Conservation (phyloP, 257 asterid genomes). For the Solanum chilense region DNA sequence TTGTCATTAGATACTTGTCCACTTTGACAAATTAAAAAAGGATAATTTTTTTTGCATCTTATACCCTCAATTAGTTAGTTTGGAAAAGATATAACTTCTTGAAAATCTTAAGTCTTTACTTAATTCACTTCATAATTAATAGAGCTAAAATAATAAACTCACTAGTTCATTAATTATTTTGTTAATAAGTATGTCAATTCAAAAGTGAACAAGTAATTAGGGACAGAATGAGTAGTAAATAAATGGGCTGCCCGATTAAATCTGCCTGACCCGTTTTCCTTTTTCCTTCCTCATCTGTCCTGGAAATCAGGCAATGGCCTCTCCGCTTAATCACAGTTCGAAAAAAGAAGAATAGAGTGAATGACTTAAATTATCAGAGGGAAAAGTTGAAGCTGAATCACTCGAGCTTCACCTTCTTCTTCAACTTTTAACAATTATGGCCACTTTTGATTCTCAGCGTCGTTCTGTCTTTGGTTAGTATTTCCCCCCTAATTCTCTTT, state of each 20-base stretch:
- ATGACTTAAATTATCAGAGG: background rate
- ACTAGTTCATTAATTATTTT: too few species aligned
- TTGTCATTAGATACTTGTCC: too few species aligned
- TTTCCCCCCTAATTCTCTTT: background rate
- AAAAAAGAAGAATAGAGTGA: background rate
- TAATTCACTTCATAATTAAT: too few species aligned
- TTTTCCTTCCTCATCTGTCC: background rate
- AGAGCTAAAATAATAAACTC: too few species aligned
- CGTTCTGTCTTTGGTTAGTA: constrained; percentile 83
- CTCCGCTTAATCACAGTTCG: background rate
- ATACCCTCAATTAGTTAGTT: too few species aligned
- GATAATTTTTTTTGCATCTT: too few species aligned
- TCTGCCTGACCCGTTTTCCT: background rate
- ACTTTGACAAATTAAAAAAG: too few species aligned
- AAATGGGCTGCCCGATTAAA: background rate
- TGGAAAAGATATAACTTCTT: too few species aligned
- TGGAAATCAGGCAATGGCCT: background rate
- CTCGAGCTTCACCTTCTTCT: constrained; percentile 24
- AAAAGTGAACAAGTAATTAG: too few species aligned
- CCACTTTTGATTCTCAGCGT: constrained; percentile 62
- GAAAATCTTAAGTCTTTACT: too few species aligned
- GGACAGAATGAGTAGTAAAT: background rate
- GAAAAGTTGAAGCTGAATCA: constrained; percentile 22
- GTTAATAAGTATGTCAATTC: too few species aligned
- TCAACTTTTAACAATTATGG: constrained; percentile 11